A percentile compares a stretch with the other conserved stretches of the same genome.
Conservation (phyloP, 345 rosid genomes). For the Toxicodendron radicans region DNA sequence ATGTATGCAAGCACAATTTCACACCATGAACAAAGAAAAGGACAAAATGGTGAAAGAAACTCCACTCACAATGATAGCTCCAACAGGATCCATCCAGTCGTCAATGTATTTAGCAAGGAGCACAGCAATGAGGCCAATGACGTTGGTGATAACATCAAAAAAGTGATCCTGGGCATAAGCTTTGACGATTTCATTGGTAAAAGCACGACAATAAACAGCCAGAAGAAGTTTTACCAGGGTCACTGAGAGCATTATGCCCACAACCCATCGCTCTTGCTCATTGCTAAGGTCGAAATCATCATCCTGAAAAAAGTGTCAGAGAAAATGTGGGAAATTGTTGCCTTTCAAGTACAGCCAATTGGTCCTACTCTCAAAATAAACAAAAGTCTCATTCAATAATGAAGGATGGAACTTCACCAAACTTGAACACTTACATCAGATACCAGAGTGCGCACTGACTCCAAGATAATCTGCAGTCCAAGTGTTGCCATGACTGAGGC, state of each 20-base stretch:
- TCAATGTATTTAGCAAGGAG: conserved; percentile 83
- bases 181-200: conserved; percentile 85
- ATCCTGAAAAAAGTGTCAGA: conserved; percentile 47
- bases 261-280: conserved; percentile 86
- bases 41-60: background rate
- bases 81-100: conserved; percentile 92
- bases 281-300: conserved; percentile 57
- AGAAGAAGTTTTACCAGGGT: conserved; percentile 77
- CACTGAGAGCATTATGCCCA: conserved; percentile 94
- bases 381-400: background rate
- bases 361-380: conserved; percentile 1
- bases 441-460: conserved; percentile 68
- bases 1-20: background rate
- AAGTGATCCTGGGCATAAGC: conserved; percentile 99
- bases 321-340: conserved; percentile 20
- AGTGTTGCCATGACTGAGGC: conserved; percentile 99
- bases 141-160: conserved; percentile 90
- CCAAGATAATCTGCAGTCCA: conserved; percentile 95
- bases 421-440: conserved; percentile 59
- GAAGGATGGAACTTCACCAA: background rate
- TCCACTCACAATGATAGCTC: conserved; percentile 88
- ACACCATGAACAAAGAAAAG: background rate
- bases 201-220: conserved; percentile 74
- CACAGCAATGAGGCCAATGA: conserved; percentile 91
- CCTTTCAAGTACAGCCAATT: conserved; percentile 3